Base-by-base conservation (phyloP, 2,329 filamentous ascomycete genomes). In the Alternaria gansuensis region DNA sequence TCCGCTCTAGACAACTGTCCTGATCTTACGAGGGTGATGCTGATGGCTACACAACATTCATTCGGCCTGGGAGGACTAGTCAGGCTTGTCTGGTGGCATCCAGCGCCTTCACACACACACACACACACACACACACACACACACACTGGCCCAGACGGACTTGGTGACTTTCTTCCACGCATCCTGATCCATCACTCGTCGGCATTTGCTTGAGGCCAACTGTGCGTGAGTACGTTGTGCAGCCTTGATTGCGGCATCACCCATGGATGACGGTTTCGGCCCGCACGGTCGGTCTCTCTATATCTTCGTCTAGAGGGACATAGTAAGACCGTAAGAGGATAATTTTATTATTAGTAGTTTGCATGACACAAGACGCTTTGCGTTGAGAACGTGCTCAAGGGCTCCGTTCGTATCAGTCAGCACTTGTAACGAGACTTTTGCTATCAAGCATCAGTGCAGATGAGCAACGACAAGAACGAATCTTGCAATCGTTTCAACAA, bases 121-220 rank as follows among this genome's bases (percentile, higher is more conserved):
- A n/a, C n/a, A n/a, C n/a, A n/a, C n/a, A n/a, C n/a, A n/a, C n/a
- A n/a, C n/a, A n/a, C n/a, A n/a, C n/a, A n/a, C n/a, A n/a, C n/a
- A n/a, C n/a, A n/a, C n/a, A n/a, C n/a, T n/a, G 46, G 21, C 46
- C n/a, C 46, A 50, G 23, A 37, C 46, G 46, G 46, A 50, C 33
- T 37, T 37, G 23, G 46, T 11, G n/a, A 26, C 31, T 26, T 26
- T 36, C 23, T 14, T 26, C 26, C 23, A 34, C 28, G 13, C 24
- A 14, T 14, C 29, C 17, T 17, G 44, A 46, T 34, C 29, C 17
- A 46, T 23, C 23, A 9, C 24, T 28, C 13, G 31, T 46, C 44
- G 29, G 44, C 29, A 34, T 29, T 24, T 46, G 29, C 24, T 33
- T 23, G 44, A 46, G 21, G 43, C 13, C 21, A 33, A 17, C 17